These are phyloP conservation scores for Penicillium occitanis DNA, from an alignment of 2,329 filamentous ascomycete genomes.

Conservation along the genomic window DNA sequence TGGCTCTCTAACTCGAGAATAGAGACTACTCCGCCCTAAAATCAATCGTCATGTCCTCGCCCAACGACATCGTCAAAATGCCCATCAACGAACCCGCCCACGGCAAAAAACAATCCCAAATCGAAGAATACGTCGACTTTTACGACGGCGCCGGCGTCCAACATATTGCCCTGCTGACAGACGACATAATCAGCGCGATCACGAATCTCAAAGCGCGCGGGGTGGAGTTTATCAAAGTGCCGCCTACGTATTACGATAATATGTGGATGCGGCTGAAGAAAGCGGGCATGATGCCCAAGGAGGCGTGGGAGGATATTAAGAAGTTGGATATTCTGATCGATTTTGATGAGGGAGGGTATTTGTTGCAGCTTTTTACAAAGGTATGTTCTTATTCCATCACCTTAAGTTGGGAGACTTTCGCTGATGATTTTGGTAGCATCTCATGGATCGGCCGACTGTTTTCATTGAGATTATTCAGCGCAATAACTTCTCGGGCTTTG, in stretches of 20 bases:
- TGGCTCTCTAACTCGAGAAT: neutral
- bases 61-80: conserved; percentile 90
- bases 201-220: conserved; percentile 77
- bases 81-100: conserved; percentile 94
- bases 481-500: conserved; percentile 86
- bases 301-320: conserved; percentile 77
- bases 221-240: conserved; percentile 89
- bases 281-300: conserved; percentile 61
- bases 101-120: conserved; percentile 89
- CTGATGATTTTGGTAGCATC: conserved; percentile 51
- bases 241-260: conserved; percentile 77
- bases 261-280: conserved; percentile 72
- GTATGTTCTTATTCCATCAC: conserved; percentile 27
- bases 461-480: conserved; percentile 96
- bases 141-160: conserved; percentile 88
- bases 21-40: conserved; percentile 81
- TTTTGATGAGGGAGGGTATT: conserved; percentile 88
- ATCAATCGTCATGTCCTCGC: conserved; percentile 85
- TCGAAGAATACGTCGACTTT: conserved; percentile 90
- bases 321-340: conserved; percentile 86
- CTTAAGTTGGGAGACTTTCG: neutral
- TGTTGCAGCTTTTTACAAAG: conserved; percentile 74
- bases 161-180: conserved; percentile 84
- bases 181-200: conserved; percentile 76
- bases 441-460: conserved; percentile 92